Conservation (phyloP, 257 asterid species). For the Paraleonurus japonicus region DNA sequence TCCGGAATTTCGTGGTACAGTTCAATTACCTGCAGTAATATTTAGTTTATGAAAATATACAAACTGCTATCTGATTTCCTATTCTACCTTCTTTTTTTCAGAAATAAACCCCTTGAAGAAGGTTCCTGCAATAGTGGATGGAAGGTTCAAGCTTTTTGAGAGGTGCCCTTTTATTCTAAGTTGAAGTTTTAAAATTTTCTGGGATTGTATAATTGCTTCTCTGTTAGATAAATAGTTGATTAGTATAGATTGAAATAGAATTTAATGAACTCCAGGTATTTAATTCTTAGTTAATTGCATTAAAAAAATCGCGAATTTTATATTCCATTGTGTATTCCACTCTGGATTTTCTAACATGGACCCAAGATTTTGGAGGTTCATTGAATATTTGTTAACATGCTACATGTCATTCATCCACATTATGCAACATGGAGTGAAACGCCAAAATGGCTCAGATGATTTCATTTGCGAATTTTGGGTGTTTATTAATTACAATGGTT, state of each 20-base stretch:
- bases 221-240: not conserved
- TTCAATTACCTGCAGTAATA: not conserved
- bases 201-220: not conserved
- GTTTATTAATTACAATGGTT: too few species aligned
- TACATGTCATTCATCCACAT: too few species aligned
- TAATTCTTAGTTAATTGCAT: too few species aligned
- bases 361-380: too few species aligned
- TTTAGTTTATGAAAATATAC: not conserved
- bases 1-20: constrained; percentile 70
- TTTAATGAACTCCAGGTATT: not conserved
- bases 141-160: constrained; percentile 84
- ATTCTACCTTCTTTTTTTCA: constrained; percentile 27
- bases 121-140: constrained; percentile 90
- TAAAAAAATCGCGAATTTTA: too few species aligned
- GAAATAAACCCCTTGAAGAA: constrained; percentile 72
- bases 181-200: not conserved
- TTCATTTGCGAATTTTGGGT: too few species aligned
- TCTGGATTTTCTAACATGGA: too few species aligned
- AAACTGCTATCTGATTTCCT: not conserved
- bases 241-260: not conserved
- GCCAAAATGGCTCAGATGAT: too few species aligned
- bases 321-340: too few species aligned
- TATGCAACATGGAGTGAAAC: too few species aligned
- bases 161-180: constrained; percentile 41
- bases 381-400: too few species aligned